These are phyloP conservation scores for Rhynchospora breviuscula DNA, from an alignment of 176 grass and related monocot genomes.

Conservation along the genomic window DNA sequence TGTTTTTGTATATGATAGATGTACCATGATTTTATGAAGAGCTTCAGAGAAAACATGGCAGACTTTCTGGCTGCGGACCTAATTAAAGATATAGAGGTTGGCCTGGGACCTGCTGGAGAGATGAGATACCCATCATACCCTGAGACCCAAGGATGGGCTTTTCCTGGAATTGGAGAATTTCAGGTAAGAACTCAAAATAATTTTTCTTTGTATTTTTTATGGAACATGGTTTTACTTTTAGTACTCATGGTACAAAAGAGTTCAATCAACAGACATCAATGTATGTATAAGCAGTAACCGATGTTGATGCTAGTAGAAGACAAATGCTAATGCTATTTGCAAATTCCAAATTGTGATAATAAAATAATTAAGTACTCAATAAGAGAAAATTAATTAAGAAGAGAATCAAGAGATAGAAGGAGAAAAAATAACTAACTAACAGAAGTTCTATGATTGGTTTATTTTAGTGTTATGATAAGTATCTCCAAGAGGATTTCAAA, in stretches of 20 bases:
- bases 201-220: neutral
- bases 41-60: constrained; percentile 74
- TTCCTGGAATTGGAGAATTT: constrained; percentile 89
- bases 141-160: constrained; percentile 64
- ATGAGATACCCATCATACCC: constrained; percentile 90
- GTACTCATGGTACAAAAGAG: neutral
- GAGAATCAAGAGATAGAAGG: neutral
- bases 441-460: neutral
- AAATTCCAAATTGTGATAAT: neutral
- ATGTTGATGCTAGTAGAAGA: neutral
- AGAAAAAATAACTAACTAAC: neutral
- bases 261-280: neutral
- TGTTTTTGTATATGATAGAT: constrained; percentile 39
- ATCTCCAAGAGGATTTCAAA: constrained; percentile 57
- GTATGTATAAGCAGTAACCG: neutral
- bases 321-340: neutral
- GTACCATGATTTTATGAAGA: constrained; percentile 81
- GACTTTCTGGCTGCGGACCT: constrained; percentile 57
- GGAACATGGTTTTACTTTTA: neutral
- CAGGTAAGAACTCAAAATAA: constrained; percentile 41
- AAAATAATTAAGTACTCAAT: neutral
- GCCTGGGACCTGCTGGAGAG: constrained; percentile 78
- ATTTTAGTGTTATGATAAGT: constrained; percentile 88
- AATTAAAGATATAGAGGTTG: constrained; percentile 81
- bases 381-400: neutral